Conservation (phyloP, 1,139 yeast genomes). For the Pichia cactophila region DNA sequence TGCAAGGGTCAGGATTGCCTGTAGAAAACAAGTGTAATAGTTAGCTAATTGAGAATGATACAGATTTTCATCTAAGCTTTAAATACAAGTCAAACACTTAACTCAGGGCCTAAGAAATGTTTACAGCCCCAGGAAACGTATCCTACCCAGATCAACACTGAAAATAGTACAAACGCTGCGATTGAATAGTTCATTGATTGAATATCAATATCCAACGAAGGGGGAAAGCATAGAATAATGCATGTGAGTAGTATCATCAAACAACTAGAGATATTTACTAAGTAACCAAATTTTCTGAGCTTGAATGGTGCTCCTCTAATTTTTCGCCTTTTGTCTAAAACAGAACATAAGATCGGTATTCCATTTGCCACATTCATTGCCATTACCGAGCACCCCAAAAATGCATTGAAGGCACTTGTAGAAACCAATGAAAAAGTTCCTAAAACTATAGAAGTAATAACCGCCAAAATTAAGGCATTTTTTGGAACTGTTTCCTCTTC, state of each 20-base stretch:
- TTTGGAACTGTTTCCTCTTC: slow-evolving; percentile 56
- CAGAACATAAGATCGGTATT: slow-evolving; percentile 58
- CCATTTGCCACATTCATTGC: slow-evolving; percentile 72
- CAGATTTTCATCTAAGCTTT: not conserved
- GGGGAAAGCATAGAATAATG: slow-evolving; percentile 65
- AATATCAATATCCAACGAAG: slow-evolving; percentile 57
- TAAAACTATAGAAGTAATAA: slow-evolving; percentile 52
- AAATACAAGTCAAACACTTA: slow-evolving; percentile 2
- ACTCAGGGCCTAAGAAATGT: slow-evolving; percentile 53
- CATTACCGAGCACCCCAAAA: slow-evolving; percentile 80
- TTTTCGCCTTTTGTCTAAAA: slow-evolving; percentile 55
- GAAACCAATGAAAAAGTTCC: slow-evolving; percentile 65
- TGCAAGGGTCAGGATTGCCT: too few species aligned
- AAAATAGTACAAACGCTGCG: slow-evolving; percentile 47
- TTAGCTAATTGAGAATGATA: too few species aligned
- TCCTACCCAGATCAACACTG: slow-evolving; percentile 41
- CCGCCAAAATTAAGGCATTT: slow-evolving; percentile 65
- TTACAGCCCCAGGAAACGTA: slow-evolving; percentile 54
- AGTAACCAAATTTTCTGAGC: slow-evolving; percentile 57
- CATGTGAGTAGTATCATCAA: slow-evolving; percentile 56
- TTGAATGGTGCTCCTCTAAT: slow-evolving; percentile 68
- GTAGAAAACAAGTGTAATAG: too few species aligned
- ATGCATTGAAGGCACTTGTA: slow-evolving; percentile 72
- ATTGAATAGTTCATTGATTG: slow-evolving; percentile 69
- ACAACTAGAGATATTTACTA: slow-evolving; percentile 52